Evolutionary conservation across 768 basidiomycete species (phyloP).

Genomic region (Termitomyces sp.): DNA sequence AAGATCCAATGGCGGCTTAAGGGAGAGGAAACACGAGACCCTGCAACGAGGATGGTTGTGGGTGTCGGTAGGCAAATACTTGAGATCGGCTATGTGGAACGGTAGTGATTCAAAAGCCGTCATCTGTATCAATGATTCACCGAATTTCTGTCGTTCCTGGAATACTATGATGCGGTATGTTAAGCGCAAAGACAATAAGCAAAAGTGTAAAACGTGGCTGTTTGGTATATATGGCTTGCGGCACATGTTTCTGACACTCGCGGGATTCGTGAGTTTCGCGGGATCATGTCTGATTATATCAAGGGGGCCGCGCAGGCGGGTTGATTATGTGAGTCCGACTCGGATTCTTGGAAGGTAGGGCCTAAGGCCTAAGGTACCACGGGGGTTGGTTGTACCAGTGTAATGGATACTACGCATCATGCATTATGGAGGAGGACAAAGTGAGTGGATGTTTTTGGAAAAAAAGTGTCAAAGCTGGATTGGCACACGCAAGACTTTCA

Average conservation of each 20-base stretch:
- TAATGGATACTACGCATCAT: not conserved
- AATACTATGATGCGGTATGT: not conserved
- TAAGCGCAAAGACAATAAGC: not conserved
- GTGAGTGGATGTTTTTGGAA: no score
- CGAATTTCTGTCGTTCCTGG: conserved; percentile 1
- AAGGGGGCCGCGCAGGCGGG: not conserved
- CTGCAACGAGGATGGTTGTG: not conserved
- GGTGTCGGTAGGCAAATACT: not conserved
- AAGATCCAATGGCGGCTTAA: not conserved
- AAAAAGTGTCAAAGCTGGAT: no score
- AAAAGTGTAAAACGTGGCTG: not conserved
- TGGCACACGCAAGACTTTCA: not conserved
- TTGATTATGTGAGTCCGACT: not conserved
- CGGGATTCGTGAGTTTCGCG: not conserved
- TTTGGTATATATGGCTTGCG: not conserved
- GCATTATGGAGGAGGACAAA: not conserved
- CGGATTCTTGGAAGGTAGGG: not conserved
- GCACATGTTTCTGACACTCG: not conserved
- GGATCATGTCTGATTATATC: not conserved
- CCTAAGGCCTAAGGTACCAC: no score
- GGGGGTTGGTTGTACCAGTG: not conserved
- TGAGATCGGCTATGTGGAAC: not conserved
- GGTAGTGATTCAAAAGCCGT: not conserved
- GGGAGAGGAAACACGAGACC: not conserved
- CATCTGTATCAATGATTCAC: not conserved